A percentile compares a stretch with the other conserved stretches of the same genome.
These are phyloP conservation scores for Aplosporella prunicola DNA, from an alignment of 2,329 filamentous ascomycete species.

Conservation along the genomic window DNA sequence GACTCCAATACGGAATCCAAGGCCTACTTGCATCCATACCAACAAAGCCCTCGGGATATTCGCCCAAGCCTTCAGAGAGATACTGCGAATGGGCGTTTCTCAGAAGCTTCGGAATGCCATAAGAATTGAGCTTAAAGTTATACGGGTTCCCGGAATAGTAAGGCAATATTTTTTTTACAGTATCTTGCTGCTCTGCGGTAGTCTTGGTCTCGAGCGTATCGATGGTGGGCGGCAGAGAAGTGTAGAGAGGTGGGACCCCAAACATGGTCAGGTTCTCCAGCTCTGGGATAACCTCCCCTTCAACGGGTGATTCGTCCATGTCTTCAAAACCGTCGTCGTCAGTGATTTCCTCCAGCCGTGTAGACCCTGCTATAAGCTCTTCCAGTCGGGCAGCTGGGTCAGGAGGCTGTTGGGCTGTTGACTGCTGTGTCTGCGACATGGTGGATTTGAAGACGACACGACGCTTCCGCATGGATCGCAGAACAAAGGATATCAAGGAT, in stretches of 20 bases:
- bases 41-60: slow-evolving; percentile 61
- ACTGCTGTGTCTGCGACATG: neutral
- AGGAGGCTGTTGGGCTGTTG: slow-evolving; percentile 5
- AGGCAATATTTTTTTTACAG: slow-evolving; percentile 58
- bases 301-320: slow-evolving; percentile 17
- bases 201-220: slow-evolving; percentile 61
- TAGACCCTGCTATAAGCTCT: slow-evolving; percentile 6
- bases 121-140: slow-evolving; percentile 50
- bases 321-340: slow-evolving; percentile 29
- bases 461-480: slow-evolving; percentile 9
- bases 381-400: slow-evolving; percentile 15
- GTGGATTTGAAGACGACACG: slow-evolving; percentile 5
- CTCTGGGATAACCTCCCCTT: slow-evolving; percentile 5
- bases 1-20: slow-evolving; percentile 91
- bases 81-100: slow-evolving; percentile 53
- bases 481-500: slow-evolving; percentile 9
- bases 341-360: slow-evolving; percentile 29
- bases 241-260: slow-evolving; percentile 20
- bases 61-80: slow-evolving; percentile 44
- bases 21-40: slow-evolving; percentile 77
- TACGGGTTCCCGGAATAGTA: slow-evolving; percentile 50
- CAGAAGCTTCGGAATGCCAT: slow-evolving; percentile 67
- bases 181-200: slow-evolving; percentile 58
- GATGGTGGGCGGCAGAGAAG: slow-evolving; percentile 44
- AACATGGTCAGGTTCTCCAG: slow-evolving; percentile 13